Percentiles rank a stretch among this genome's conserved stretches.
Evolutionary conservation across 129 eudicot species (phyloP).

Genomic region (Deinandra increscens): DNA sequence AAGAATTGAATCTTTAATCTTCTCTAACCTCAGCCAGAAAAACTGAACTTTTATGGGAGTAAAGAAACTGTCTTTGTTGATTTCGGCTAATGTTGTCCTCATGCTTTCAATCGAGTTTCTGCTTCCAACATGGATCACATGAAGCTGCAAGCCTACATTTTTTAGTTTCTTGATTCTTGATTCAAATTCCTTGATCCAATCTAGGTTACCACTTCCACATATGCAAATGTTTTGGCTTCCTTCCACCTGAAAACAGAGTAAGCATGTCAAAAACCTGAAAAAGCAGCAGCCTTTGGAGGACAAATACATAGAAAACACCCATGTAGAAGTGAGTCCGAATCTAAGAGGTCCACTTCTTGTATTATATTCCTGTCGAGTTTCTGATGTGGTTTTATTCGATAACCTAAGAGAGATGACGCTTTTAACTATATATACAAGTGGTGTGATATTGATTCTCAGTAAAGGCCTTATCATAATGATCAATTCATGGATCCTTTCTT

Average conservation of each 20-base stretch:
- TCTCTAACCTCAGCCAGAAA: constrained; percentile 72
- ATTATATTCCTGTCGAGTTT: too few species aligned
- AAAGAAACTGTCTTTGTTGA: constrained; percentile 42
- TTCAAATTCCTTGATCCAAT: constrained; percentile 64
- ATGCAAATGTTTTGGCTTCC: constrained; percentile 54
- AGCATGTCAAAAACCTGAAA: constrained; percentile 11
- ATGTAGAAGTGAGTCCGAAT: not conserved
- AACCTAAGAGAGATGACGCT: too few species aligned
- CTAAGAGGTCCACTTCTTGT: too few species aligned
- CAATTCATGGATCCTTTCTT: too few species aligned
- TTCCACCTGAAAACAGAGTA: constrained; percentile 45
- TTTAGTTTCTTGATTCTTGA: constrained; percentile 43
- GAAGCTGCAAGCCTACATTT: constrained; percentile 45
- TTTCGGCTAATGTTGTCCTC: constrained; percentile 27
- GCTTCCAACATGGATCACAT: constrained; percentile 63
- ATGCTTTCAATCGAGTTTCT: constrained; percentile 42
- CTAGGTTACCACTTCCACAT: constrained; percentile 55
- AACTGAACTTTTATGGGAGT: constrained; percentile 32
- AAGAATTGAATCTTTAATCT: constrained; percentile 43
- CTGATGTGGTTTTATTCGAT: too few species aligned
- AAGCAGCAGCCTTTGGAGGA: not conserved
- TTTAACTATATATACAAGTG: too few species aligned
- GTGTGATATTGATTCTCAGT: too few species aligned
- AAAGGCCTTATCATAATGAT: too few species aligned
- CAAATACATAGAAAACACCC: not conserved